Conservation (phyloP, 371 early-diverging fungal species). For the Mortierella sp. region DNA sequence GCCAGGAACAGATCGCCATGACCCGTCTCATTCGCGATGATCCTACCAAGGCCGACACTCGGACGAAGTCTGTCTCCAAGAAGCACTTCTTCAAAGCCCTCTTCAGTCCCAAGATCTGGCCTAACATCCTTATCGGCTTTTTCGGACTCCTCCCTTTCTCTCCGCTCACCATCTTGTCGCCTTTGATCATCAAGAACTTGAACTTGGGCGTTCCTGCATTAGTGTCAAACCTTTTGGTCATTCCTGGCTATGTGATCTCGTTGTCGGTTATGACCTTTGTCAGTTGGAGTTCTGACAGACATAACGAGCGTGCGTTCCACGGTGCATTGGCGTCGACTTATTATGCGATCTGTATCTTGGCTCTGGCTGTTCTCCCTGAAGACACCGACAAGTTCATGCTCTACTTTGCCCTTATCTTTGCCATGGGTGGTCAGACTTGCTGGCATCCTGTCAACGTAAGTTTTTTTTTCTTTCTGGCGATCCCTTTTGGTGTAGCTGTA, state of each 20-base stretch:
- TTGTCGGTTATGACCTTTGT: constrained; percentile 62
- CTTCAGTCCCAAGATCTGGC: constrained; percentile 62
- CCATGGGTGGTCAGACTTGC: constrained; percentile 54
- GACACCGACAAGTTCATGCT: constrained; percentile 60
- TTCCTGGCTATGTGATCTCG: constrained; percentile 64
- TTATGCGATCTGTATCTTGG: constrained; percentile 59
- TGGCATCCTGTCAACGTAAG: constrained; percentile 59
- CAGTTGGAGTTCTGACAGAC: constrained; percentile 62
- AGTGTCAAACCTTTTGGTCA: constrained; percentile 66
- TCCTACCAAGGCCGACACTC: constrained; percentile 62
- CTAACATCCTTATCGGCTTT: constrained; percentile 60
- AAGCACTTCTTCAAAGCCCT: constrained; percentile 62
- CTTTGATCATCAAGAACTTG: constrained; percentile 63
- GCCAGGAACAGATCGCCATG: constrained; percentile 64
- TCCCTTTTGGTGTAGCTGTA: constrained; percentile 23
- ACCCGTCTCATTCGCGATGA: constrained; percentile 71
- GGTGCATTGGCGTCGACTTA: constrained; percentile 58
- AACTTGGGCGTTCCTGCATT: constrained; percentile 62
- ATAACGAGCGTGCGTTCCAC: constrained; percentile 64
- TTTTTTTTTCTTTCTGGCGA: background rate
- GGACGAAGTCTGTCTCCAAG: constrained; percentile 57
- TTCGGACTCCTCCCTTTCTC: constrained; percentile 60
- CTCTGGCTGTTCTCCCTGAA: constrained; percentile 62
- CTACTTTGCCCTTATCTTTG: constrained; percentile 60
- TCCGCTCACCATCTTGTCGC: constrained; percentile 63